Evolutionary conservation across 1,139 yeast genomes (phyloP), one percentile per base, ranked within the genome.

Genomic region (Pichia sp.): DNA sequence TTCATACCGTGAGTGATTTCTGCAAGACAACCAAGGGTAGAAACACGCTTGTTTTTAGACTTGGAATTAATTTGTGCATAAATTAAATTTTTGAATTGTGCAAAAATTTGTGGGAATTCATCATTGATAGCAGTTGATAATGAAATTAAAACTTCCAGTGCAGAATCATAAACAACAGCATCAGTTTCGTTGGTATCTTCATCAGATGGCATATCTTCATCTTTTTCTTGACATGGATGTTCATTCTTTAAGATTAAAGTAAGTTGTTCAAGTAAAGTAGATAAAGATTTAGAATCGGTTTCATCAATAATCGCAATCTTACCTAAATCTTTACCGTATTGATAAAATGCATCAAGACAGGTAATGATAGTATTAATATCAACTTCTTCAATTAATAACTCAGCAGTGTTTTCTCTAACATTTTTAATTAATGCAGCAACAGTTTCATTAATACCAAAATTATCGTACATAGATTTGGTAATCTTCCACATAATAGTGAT

Each of bases 21-120:
- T 33, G 97, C 96, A 50, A 88, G 70, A 33, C 93, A 85, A 50
- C 97, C 97, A 52, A 87, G 77, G 35, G 93, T 81, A 40, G 86
- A 74, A 34, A 86, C 84, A 62, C 96, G 78, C 70, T 85, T 91
- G 49, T 68, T 65, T 65, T 78, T 80, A 41, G 82, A 77, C 61
- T 80, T 78, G 47, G 84, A 74, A 43, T 72, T 68, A 48, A 79
- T 75, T 61, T 81, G 77, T 41, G 75, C 62, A 49, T 76, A 65
- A 45, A 91, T 70, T 37, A 77, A 65, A 44, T 78, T 80, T 61
- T 85, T 82, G 72, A 87, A 84, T 21, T 84, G 72, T 31, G 70
- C 72, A 60, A 89, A 86, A 48, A 88, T 69, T 60, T 77, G 79
- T 21, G 48, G 50, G 62, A 91, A 91, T 54, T 81, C 88, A 40